Evolutionary conservation across 2,329 filamentous ascomycete species (phyloP).

Genomic region (Colletotrichum cuscutae): DNA sequence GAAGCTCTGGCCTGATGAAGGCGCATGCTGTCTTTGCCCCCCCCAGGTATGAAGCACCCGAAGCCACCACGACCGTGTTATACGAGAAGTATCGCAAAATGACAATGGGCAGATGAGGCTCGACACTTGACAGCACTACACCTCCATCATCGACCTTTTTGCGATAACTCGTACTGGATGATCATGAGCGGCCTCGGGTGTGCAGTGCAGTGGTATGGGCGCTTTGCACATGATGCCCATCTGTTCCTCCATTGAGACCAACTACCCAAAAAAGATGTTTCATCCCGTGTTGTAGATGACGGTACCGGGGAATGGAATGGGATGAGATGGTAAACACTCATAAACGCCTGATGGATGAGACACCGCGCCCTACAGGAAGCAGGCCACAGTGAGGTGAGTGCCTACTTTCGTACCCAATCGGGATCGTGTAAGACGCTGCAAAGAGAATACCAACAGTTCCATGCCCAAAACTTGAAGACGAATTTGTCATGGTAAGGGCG

Average conservation of each 20-base stretch:
- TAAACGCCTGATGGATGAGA: slow-evolving; percentile 30
- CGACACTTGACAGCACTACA: no score
- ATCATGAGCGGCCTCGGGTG: not conserved
- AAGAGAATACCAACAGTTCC: not conserved
- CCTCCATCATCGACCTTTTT: no score
- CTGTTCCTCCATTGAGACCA: not conserved
- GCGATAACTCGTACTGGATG: no score
- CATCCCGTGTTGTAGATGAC: slow-evolving; percentile 27
- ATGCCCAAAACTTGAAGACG: not conserved
- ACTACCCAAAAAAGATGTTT: slow-evolving; percentile 15
- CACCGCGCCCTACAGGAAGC: slow-evolving; percentile 6
- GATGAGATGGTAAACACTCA: slow-evolving; percentile 18
- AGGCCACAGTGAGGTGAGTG: slow-evolving; percentile 1
- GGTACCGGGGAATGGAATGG: slow-evolving; percentile 15
- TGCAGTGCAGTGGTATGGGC: not conserved
- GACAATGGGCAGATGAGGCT: no score
- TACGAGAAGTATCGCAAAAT: not conserved
- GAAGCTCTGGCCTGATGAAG: not conserved
- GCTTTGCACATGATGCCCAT: not conserved
- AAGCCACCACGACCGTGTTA: not conserved
- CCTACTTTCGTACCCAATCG: not conserved
- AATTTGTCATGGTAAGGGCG: slow-evolving; percentile 32
- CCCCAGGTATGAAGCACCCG: not conserved
- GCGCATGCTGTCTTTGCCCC: not conserved
- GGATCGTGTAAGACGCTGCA: not conserved